Evolutionary conservation across 768 basidiomycete genomes (phyloP).

Genomic region (Boletus eberwhitei): DNA sequence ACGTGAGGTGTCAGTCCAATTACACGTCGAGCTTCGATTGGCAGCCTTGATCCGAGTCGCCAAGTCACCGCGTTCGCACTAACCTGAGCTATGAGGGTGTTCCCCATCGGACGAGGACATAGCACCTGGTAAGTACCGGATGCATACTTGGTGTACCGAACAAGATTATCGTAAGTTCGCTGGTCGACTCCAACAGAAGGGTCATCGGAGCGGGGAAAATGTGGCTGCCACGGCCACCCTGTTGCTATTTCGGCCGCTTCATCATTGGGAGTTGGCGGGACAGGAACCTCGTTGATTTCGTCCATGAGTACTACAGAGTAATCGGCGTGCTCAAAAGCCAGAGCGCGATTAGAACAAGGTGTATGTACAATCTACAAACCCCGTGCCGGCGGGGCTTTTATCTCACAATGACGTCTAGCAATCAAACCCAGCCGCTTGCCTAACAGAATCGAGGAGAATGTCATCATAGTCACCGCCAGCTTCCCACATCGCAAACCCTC

Average conservation of each 20-base stretch:
- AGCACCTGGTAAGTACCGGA: conserved; percentile 46
- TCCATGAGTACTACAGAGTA: conserved; percentile 4
- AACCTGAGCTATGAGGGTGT: conserved; percentile 40
- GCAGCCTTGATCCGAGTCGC: background rate
- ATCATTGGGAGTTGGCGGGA: background rate
- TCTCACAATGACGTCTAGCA: too few species aligned
- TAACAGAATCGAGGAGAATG: conserved; percentile 58
- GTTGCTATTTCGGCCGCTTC: background rate
- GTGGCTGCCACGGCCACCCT: conserved; percentile 23
- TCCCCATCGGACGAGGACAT: conserved; percentile 49
- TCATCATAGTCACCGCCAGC: conserved; percentile 63
- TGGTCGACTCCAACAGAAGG: conserved; percentile 32
- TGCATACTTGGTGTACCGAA: conserved; percentile 47
- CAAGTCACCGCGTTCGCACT: conserved; percentile 7
- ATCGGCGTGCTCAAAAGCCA: background rate
- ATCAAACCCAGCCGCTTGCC: conserved; percentile 1
- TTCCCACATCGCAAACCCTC: conserved; percentile 73
- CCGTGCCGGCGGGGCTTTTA: too few species aligned
- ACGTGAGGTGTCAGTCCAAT: background rate
- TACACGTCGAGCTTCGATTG: background rate
- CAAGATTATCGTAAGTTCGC: conserved; percentile 40
- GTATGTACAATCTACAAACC: background rate
- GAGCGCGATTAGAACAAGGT: background rate
- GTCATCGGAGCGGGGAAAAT: conserved; percentile 24
- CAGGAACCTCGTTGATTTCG: background rate